Conservation (phyloP, 306 rosid species). For the Citrullus amarus region DNA sequence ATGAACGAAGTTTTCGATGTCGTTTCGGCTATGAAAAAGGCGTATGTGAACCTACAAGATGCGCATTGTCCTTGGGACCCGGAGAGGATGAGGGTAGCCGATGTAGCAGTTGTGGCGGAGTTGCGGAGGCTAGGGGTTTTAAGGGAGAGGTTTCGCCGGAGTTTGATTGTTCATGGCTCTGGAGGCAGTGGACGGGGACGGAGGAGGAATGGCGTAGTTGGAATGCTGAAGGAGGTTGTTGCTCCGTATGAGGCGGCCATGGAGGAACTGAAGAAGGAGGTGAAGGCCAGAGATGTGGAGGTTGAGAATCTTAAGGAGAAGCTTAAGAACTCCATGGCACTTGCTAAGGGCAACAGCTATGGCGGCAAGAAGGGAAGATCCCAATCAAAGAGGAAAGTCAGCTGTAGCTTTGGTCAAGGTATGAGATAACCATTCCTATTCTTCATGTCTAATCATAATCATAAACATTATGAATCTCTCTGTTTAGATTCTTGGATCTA, state of each 20-base stretch:
- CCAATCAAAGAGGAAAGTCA: slow-evolving; percentile 47
- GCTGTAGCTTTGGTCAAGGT: slow-evolving; percentile 58
- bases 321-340: slow-evolving; percentile 40
- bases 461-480: neutral
- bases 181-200: slow-evolving; percentile 16
- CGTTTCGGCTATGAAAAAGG: slow-evolving; percentile 66
- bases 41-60: slow-evolving; percentile 60
- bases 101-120: slow-evolving; percentile 72
- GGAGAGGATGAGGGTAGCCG: slow-evolving; percentile 70
- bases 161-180: slow-evolving; percentile 3
- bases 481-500: neutral
- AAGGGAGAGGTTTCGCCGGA: slow-evolving; percentile 58
- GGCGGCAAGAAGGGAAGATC: slow-evolving; percentile 68
- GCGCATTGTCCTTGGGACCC: slow-evolving; percentile 96
- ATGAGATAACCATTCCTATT: neutral
- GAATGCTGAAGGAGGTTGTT: slow-evolving; percentile 61
- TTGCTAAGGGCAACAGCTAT: slow-evolving; percentile 16
- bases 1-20: slow-evolving; percentile 77
- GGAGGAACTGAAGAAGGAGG: slow-evolving; percentile 78
- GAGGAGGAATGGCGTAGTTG: slow-evolving; percentile 12
- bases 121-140: slow-evolving; percentile 60
- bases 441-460: neutral
- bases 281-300: slow-evolving; percentile 64
- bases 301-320: slow-evolving; percentile 72
- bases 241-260: slow-evolving; percentile 95